Percentiles rank a stretch among this genome's conserved stretches.
Conservation (phyloP, 2,329 filamentous ascomycete genomes). For the Monilinia fructigena region DNA sequence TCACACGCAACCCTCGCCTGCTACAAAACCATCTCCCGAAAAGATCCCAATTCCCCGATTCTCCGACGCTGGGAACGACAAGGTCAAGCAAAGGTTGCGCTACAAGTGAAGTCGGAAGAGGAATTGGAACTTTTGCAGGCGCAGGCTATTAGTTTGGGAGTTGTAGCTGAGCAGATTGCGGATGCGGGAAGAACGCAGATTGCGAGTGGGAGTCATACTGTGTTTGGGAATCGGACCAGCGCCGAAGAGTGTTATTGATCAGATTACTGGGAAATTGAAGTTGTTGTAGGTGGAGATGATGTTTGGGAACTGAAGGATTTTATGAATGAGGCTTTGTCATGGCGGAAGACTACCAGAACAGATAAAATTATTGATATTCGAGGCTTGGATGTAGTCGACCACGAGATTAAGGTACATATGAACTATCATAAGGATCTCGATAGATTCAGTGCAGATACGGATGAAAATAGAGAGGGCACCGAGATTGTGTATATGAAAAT, state of each 20-base stretch:
- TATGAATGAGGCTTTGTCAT: too few relatives aligned
- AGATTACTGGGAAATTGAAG: slow-evolving; percentile 82
- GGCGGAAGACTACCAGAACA: neutral
- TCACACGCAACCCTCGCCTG: slow-evolving; percentile 95
- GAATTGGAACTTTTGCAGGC: slow-evolving; percentile 73
- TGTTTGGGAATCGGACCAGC: slow-evolving; percentile 79
- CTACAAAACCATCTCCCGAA: slow-evolving; percentile 76
- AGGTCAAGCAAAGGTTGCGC: slow-evolving; percentile 90
- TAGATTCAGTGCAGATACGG: neutral
- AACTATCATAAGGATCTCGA: neutral
- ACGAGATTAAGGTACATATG: neutral
- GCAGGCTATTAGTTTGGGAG: slow-evolving; percentile 75
- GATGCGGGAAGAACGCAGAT: slow-evolving; percentile 99
- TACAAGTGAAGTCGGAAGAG: slow-evolving; percentile 85
- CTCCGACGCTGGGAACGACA: slow-evolving; percentile 80
- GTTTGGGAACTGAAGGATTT: neutral
- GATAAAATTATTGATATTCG: neutral
- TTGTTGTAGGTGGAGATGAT: slow-evolving; percentile 57
- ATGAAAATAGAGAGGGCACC: neutral
- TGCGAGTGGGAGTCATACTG: slow-evolving; percentile 85
- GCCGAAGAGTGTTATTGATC: slow-evolving; percentile 81
- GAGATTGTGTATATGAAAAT: neutral
- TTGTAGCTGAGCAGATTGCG: slow-evolving; percentile 86
- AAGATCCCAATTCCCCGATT: slow-evolving; percentile 56
- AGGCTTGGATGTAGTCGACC: neutral